phyloP scores from a whole-genome alignment of 1,284 basidiomycete genomes.

The Xerocomus minutiporus region DNA sequence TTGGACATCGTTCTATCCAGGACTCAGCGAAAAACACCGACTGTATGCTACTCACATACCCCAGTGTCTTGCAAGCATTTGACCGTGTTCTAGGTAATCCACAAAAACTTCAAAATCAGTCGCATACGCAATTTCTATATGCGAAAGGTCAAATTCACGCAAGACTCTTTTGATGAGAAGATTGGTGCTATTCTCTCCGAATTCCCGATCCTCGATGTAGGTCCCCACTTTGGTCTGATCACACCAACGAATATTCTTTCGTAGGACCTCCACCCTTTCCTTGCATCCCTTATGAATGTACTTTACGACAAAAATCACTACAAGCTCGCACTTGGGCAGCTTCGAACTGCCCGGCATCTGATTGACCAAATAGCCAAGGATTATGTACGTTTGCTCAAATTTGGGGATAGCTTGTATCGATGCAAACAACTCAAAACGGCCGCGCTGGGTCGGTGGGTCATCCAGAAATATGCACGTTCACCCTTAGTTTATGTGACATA shows the following conservation, averaged over 20 bases:
- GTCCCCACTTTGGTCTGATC: slow-evolving; percentile 23
- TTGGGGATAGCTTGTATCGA: slow-evolving; percentile 91
- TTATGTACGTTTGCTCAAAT: slow-evolving; percentile 91
- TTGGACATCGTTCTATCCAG: slow-evolving; percentile 92
- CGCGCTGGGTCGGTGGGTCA: slow-evolving; percentile 81
- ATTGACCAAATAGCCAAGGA: slow-evolving; percentile 96
- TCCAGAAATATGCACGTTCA: not conserved
- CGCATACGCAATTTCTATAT: slow-evolving; percentile 95
- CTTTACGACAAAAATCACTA: slow-evolving; percentile 99
- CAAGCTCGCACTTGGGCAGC: slow-evolving; percentile 93
- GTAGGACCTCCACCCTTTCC: slow-evolving; percentile 92
- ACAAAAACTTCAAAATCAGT: slow-evolving; percentile 99
- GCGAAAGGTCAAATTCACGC: slow-evolving; percentile 99
- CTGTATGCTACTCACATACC: slow-evolving; percentile 46
- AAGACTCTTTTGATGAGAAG: slow-evolving; percentile 97
- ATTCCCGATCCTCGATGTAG: slow-evolving; percentile 94
- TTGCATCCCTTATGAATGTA: slow-evolving; percentile 91
- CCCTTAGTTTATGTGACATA: slow-evolving; percentile 3
- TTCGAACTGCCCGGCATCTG: slow-evolving; percentile 88
- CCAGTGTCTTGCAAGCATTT: slow-evolving; percentile 1
- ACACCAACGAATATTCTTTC: slow-evolving; percentile 8
- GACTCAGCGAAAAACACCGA: slow-evolving; percentile 96
- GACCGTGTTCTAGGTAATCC: slow-evolving; percentile 64
- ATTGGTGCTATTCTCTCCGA: slow-evolving; percentile 90
- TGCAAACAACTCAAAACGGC: slow-evolving; percentile 97